Evolutionary conservation across 148 eudicot species (phyloP).

Genomic region (Vaccinium vitisidaea): DNA sequence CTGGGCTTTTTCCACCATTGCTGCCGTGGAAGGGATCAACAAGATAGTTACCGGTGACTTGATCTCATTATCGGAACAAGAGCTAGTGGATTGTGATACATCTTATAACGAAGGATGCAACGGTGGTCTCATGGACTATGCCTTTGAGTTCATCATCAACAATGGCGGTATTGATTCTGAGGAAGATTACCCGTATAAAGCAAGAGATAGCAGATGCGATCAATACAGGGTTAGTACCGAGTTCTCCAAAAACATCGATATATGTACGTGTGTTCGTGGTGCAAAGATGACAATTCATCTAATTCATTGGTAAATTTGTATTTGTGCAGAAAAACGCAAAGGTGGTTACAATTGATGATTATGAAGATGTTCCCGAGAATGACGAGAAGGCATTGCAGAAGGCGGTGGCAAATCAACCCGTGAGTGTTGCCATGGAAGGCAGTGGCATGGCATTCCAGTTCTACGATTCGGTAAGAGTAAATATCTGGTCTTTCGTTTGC

Average conservation of each 20-base stretch:
- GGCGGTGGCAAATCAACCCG: constrained; percentile 34
- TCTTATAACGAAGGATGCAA: constrained; percentile 19
- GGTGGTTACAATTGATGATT: constrained; percentile 32
- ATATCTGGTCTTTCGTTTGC: background rate
- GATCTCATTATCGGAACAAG: constrained; percentile 20
- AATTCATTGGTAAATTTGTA: background rate
- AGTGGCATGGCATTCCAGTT: constrained; percentile 32
- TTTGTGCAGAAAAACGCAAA: constrained; percentile 26
- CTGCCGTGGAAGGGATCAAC: constrained; percentile 30
- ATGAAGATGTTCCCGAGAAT: constrained; percentile 32
- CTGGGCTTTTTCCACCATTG: constrained; percentile 81
- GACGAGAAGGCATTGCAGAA: constrained; percentile 37
- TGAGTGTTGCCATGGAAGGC: constrained; percentile 38
- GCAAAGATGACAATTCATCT: background rate
- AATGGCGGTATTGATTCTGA: constrained; percentile 27
- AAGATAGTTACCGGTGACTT: constrained; percentile 18
- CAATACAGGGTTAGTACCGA: constrained; percentile 6
- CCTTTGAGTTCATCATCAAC: constrained; percentile 27
- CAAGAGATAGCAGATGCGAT: constrained; percentile 17
- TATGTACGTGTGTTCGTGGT: background rate
- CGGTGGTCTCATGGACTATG: constrained; percentile 26
- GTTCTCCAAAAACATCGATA: background rate
- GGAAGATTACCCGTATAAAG: constrained; percentile 24
- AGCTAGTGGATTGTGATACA: constrained; percentile 31
- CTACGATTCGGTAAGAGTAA: constrained; percentile 27